Evolutionary conservation across 1,284 basidiomycete genomes (phyloP), one percentile per base, ranked within the genome.

Genomic region (Ustilago esculenta): DNA sequence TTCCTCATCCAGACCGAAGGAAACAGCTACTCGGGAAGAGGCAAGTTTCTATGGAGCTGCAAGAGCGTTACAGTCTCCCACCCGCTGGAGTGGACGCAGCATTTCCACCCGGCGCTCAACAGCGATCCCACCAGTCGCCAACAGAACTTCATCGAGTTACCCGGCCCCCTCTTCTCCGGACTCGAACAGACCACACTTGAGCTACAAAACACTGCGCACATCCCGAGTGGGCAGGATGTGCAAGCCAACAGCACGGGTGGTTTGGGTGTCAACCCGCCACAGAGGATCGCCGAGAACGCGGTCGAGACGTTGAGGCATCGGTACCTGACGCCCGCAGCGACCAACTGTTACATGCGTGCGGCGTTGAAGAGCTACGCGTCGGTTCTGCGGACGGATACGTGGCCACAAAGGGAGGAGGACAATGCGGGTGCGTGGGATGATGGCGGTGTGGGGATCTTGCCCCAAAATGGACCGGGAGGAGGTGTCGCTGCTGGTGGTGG

Each of bases 1-100:
- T 77, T 53, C 35, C 64, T 77, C 6, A 41, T 77, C 6, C 75
- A 77, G 24, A 60, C 60, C 21, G 75, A 77, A 45, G 75, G 75
- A 12, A 77, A 77, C 55, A 72, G 66, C 37, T 77, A 77, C 21
- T 52, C 45, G 24, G 75, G 75, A 1, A 23, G 70, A 17, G 66
- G 59, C 45, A 75, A 75, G 51, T 77, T 65, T 32, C 48, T 77
- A 0, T 59, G 70, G 35, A 27, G 33, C 20, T 77, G 75, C 35
- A 35, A 50, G 12, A 64, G 67, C 6, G 71, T 75, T 15, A 52
- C 52, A 4, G 56, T 77, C 1, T 54, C 70, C 4, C 75, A 77
- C 30, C 53, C 42, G 18, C 40, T 74, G 33, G 60, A 76, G 45
- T 77, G 75, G 75, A 76, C 73, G 20, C 75, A 77, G 43, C 75